Conservation (phyloP, 768 basidiomycete species). For the Russula emetica region DNA sequence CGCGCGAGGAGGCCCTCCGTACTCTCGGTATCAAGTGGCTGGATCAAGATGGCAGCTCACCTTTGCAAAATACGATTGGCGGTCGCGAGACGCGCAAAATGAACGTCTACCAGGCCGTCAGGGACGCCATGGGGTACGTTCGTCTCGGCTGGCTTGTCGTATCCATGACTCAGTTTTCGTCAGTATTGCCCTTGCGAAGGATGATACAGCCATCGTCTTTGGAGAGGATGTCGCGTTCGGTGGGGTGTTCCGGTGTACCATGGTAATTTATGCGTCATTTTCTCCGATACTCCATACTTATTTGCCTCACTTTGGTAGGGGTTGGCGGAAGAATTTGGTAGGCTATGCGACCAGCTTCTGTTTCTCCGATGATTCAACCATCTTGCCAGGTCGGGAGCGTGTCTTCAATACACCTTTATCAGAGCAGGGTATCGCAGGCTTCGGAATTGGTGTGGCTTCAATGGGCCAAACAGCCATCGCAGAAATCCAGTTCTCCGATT, state of each 20-base stretch:
- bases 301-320: conserved; percentile 45
- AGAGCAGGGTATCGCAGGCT: conserved; percentile 92
- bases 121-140: conserved; percentile 79
- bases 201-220: conserved; percentile 84
- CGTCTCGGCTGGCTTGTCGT: conserved; percentile 5
- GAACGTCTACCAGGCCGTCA: conserved; percentile 91
- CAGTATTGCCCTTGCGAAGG: conserved; percentile 79
- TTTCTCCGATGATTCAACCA: background rate
- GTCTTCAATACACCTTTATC: conserved; percentile 95
- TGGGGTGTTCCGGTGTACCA: conserved; percentile 90
- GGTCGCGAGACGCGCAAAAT: conserved; percentile 90
- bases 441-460: conserved; percentile 84
- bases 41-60: conserved; percentile 50
- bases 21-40: conserved; percentile 71
- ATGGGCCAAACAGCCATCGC: conserved; percentile 96
- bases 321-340: conserved; percentile 89
- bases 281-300: background rate
- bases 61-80: conserved; percentile 49
- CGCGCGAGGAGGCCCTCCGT: conserved; percentile 65
- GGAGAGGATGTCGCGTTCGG: conserved; percentile 92
- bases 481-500: conserved; percentile 88
- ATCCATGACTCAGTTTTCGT: conserved; percentile 1
- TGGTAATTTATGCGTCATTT: conserved; percentile 48
- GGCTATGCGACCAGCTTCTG: conserved; percentile 28
- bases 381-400: conserved; percentile 66